Conservation (phyloP, 179 eudicot genomes). For the Corrigiola litoralis region DNA sequence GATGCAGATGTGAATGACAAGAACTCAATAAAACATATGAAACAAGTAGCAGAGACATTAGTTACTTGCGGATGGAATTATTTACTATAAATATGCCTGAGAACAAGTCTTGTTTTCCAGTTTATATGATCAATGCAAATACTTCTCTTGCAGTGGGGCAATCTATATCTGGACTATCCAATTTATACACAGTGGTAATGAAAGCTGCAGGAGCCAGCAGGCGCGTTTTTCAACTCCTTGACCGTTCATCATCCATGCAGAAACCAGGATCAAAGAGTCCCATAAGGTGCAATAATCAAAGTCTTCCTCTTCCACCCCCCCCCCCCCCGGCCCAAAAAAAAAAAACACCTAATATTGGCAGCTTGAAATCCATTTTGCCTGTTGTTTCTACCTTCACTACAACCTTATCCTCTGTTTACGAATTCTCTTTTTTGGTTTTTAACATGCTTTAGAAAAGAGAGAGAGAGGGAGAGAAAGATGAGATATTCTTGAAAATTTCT, state of each 20-base stretch:
- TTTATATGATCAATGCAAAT: background rate
- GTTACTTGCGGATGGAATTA: background rate
- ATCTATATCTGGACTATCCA: conserved; percentile 67
- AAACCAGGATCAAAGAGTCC: conserved; percentile 72
- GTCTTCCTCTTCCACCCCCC: conserved; percentile 10
- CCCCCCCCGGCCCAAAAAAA: too few species aligned
- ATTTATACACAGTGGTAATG: conserved; percentile 75
- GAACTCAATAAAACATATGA: background rate
- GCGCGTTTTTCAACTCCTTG: conserved; percentile 86
- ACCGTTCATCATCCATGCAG: conserved; percentile 76
- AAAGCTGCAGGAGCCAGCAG: conserved; percentile 99
- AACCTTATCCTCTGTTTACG: background rate
- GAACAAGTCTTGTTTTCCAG: background rate
- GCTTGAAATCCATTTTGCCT: background rate
- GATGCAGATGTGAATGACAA: background rate
- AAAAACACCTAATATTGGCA: background rate
- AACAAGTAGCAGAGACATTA: background rate
- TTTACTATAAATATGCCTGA: background rate
- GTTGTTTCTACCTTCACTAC: background rate
- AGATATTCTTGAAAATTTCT: too few species aligned
- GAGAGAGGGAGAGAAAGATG: background rate
- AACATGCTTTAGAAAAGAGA: too few species aligned
- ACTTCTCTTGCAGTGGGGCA: conserved; percentile 59
- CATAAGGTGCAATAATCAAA: conserved; percentile 46
- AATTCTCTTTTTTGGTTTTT: background rate